Evolutionary conservation across 495 filamentous ascomycete genomes (phyloP), one percentile per base, ranked within the genome.

Genomic region (Penicillium pulvis): DNA sequence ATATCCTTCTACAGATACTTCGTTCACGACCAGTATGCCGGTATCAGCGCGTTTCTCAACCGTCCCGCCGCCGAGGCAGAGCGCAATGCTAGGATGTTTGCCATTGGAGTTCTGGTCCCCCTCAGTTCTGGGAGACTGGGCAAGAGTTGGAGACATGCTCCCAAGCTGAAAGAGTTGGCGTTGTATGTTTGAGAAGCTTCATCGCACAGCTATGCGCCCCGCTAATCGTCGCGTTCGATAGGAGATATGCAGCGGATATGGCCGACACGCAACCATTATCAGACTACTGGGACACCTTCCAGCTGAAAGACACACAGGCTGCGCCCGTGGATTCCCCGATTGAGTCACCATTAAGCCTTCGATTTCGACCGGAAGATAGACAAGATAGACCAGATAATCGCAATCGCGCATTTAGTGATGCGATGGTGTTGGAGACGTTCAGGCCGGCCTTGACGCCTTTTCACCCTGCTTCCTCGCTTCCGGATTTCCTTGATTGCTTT

Each of bases 1-100:
- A 12, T 10, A 9, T 5, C 44, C 23, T 16, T 42, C 47, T 44
- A 6, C 58, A 87, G 85, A 54, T 97, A 97, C 72, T 98, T 97
- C 71, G 84, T 94, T 26, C 91, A 98, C 66, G 85, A 87, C 55
- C 74, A 82, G 39, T 90, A 92, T 77, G 93, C 92, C 16, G 94
- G 93, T 14, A 79, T 98, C 66, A 97, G 94, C 77, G 91, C 93
- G 36, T 98, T 97, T 67, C 77, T 92, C 71, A 96, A 95, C 70
- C 82, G 80, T 54, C 85, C 89, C n/a, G 90, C 90, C 30, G 85
- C 86, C 2, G 89, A 86, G 52, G 81, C 82, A 36, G 84, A 90
- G 48, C 88, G 94, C 55, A 92, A 95, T 81, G 94, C 94, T 50
- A 81, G 87, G 57, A 97, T 97, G 86, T 86, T 97, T 53, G 90